Evolutionary conservation across 1,284 basidiomycete genomes (phyloP).

Genomic region (Lentinus polychrous): DNA sequence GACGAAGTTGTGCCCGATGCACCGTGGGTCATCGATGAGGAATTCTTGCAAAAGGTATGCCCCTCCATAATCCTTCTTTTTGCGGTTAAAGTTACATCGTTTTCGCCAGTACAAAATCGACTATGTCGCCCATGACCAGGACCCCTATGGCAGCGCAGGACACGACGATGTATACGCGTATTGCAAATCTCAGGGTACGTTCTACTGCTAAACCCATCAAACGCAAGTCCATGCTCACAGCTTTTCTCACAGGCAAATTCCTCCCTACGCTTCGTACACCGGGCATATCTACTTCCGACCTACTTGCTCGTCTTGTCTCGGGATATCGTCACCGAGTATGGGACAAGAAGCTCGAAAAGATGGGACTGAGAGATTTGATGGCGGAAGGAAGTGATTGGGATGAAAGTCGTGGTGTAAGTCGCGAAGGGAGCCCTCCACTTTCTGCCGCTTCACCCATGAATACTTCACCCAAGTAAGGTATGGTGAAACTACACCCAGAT

Average conservation of each 20-base stretch:
- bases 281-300: conserved; percentile 88
- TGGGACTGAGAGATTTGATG: conserved; percentile 69
- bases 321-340: conserved; percentile 80
- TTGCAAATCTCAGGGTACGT: conserved; percentile 71
- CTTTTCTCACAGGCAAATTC: conserved; percentile 67
- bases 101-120: conserved; percentile 34
- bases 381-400: conserved; percentile 31
- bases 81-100: not conserved
- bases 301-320: conserved; percentile 84
- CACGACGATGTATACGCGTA: conserved; percentile 85
- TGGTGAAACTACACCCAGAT: no score
- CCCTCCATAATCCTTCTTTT: not conserved
- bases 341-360: conserved; percentile 85
- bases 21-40: conserved; percentile 86
- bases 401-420: conserved; percentile 16
- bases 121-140: conserved; percentile 95
- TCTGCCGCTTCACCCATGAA: no score
- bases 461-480: no score
- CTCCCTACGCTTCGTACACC: conserved; percentile 93
- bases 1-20: conserved; percentile 94
- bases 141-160: conserved; percentile 70
- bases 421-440: conserved; percentile 5
- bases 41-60: conserved; percentile 63
- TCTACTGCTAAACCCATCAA: not conserved
- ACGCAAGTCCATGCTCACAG: not conserved